Conservation (phyloP, 495 filamentous ascomycete species). For the Trypethelium eluteriae region DNA sequence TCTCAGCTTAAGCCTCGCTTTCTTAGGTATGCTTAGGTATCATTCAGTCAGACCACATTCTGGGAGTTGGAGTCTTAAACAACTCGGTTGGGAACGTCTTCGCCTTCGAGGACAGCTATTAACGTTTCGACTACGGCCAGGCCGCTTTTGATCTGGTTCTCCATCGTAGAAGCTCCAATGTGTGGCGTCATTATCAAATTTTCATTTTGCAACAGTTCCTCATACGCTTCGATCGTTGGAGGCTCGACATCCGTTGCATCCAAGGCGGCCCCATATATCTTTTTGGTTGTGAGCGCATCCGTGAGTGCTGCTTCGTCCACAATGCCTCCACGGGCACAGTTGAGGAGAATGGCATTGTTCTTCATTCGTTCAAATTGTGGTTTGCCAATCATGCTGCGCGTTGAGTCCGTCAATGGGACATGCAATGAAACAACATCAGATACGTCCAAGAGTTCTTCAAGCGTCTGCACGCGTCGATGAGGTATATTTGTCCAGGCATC, state of each 20-base stretch:
- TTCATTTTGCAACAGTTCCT: conserved; percentile 12
- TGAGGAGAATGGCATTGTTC: conserved; percentile 12
- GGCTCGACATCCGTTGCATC: conserved; percentile 17
- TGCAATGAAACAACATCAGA: conserved; percentile 37
- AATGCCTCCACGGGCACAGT: conserved; percentile 13
- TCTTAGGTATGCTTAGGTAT: too few species aligned
- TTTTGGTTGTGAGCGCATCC: conserved; percentile 2
- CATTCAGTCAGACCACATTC: not conserved
- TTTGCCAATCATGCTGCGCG: conserved; percentile 13
- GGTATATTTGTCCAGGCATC: conserved; percentile 32
- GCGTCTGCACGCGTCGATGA: conserved; percentile 27
- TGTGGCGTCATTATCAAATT: conserved; percentile 18
- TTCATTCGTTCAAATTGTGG: conserved; percentile 15
- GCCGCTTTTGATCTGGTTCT: conserved; percentile 16
- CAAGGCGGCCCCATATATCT: conserved; percentile 14
- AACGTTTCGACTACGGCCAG: conserved; percentile 12
- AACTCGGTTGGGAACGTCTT: conserved; percentile 13
- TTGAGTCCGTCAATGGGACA: conserved; percentile 29
- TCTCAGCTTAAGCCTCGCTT: too few species aligned
- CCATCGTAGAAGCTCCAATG: conserved; percentile 11
- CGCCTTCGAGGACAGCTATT: conserved; percentile 13
- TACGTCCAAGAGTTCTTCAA: conserved; percentile 31
- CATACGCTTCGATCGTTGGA: conserved; percentile 11
- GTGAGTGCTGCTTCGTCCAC: conserved; percentile 15
- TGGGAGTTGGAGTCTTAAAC: not conserved